Base-by-base conservation (phyloP, 2,329 filamentous ascomycete species). In the Sclerotinia trifoliorum region DNA sequence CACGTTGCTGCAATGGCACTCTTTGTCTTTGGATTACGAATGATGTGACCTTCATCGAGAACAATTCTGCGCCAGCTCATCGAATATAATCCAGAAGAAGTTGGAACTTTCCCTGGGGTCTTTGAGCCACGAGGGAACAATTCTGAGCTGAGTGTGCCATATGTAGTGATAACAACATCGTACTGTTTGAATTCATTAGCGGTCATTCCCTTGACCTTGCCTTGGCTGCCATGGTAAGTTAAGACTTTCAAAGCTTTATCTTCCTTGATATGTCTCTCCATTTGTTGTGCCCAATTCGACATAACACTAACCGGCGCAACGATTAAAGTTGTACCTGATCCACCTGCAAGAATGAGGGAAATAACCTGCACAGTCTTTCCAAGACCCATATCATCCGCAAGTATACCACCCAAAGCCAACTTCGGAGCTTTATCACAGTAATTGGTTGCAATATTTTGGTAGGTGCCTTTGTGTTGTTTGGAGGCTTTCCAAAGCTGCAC, bases 361-460 rank as follows among this genome's bases (percentile, higher is more conserved):
- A 97, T 94, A 60, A 93, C 85, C 77, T 96, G 91, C 11, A 97
- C 83, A 0, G 93, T 97, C 80, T 96, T 96, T 32, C 93, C 93
- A 6, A 97, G 69, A n/a, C 93, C 93, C 94, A 97, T 97, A 74
- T 97, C 93, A 77, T 97, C 93, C 2, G 93, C 92, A 11, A 97
- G 83, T 62, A 97, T 93, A 44, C 93, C 93, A 24, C 93, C 93
- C 62, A 88, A 91, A 8, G 91, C 87, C 29, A 96, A 83, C 0
- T 80, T 78, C 0, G 92, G 92, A 1, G 83, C 78, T 3, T 77
- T 78, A 11, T 84, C 87, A 13, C 87, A 84, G 76, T 88, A 94
- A 65, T 88, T 88, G 0, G 88, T 94, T 69, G 89, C 91, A 71
- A 92, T 83, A 78, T 91, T 93, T 68, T 83, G 85, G 73, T 88